Percentiles rank a stretch among this genome's conserved stretches.
Conservation (phyloP, 805 yeast genomes). For the Barnettozyma botsteinii region DNA sequence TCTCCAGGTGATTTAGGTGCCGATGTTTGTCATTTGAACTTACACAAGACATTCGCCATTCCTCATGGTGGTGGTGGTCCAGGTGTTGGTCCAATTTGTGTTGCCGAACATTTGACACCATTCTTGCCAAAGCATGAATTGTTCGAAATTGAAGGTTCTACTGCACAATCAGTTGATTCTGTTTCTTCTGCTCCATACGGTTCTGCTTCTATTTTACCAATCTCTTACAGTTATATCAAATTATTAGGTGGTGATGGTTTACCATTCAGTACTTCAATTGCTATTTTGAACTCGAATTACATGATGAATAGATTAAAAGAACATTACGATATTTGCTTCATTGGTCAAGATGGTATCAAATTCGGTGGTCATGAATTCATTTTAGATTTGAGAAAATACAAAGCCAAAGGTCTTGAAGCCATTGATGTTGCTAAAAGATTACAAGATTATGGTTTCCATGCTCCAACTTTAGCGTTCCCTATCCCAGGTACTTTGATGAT, state of each 20-base stretch:
- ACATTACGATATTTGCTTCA: conserved; percentile 71
- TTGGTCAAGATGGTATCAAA: conserved; percentile 52
- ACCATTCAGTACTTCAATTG: conserved; percentile 82
- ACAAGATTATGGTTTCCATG: conserved; percentile 98
- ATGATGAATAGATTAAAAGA: conserved; percentile 76
- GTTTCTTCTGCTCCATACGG: conserved; percentile 95
- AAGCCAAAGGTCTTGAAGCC: conserved; percentile 78
- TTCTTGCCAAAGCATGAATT: conserved; percentile 79
- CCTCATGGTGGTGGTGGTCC: conserved; percentile 99
- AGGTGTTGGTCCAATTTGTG: conserved; percentile 98
- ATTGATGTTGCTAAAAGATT: conserved; percentile 94
- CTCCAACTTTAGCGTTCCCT: conserved; percentile 98
- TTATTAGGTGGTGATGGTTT: conserved; percentile 84
- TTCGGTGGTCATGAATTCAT: conserved; percentile 97
- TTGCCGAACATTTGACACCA: conserved; percentile 69
- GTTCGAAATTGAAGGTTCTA: conserved; percentile 38
- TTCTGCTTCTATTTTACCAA: conserved; percentile 88
- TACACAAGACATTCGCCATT: conserved; percentile 95
- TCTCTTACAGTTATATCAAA: conserved; percentile 91
- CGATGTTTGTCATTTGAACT: conserved; percentile 94
- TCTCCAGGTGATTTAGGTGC: conserved; percentile 98
- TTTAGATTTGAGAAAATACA: conserved; percentile 82
- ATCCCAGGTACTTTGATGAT: conserved; percentile 96
- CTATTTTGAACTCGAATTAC: conserved; percentile 93
- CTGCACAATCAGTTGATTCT: conserved; percentile 54